Percentiles rank a stretch among this genome's conserved stretches.
phyloP scores from a whole-genome alignment of 2,329 filamentous ascomycete species.

The Xylaria sp. region DNA sequence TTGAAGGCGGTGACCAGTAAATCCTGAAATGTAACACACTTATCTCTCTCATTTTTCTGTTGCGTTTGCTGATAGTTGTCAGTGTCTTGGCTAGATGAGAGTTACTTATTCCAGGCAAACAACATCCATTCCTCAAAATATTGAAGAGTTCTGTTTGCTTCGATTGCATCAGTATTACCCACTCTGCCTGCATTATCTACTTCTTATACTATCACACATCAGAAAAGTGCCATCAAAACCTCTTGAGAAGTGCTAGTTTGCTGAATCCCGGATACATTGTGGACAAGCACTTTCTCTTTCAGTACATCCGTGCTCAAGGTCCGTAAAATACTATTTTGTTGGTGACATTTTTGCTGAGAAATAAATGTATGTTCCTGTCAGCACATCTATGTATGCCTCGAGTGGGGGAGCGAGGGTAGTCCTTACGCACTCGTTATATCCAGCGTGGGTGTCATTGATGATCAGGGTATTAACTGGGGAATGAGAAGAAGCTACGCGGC shows the following conservation, averaged over 20 bases:
- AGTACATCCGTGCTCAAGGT: not conserved
- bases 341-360: too few relatives aligned
- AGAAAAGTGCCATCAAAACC: not conserved
- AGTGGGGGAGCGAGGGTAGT: not conserved
- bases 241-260: not conserved
- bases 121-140: not conserved
- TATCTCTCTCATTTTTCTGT: not conserved
- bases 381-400: too few relatives aligned
- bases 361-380: too few relatives aligned
- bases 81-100: not conserved
- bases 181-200: not conserved
- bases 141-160: not conserved
- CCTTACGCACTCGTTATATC: constrained; percentile 17
- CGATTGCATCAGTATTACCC: too few relatives aligned
- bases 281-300: not conserved
- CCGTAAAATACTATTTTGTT: not conserved
- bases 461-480: not conserved
- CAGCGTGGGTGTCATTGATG: constrained; percentile 17
- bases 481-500: constrained; percentile 13
- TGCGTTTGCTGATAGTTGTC: not conserved
- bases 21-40: not conserved
- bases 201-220: not conserved
- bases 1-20: not conserved
- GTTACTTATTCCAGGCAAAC: not conserved
- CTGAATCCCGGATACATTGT: not conserved